Conservation (phyloP, 2,329 filamentous ascomycete genomes). For the Trichothecium sympodiale region DNA sequence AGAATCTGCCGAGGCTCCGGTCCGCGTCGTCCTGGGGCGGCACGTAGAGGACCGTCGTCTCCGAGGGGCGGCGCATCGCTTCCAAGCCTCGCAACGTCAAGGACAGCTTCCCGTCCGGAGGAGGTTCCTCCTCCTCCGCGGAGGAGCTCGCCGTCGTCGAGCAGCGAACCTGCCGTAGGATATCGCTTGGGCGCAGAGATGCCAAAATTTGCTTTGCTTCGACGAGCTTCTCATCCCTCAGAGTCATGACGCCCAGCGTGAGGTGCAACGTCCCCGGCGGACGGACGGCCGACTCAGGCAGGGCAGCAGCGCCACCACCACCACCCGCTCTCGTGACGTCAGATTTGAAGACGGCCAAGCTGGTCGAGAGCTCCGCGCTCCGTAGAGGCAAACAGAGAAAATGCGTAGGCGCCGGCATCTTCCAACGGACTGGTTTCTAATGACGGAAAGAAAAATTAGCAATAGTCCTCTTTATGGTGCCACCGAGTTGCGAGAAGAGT, state of each 20-base stretch:
- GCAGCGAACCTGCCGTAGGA: conserved; percentile 20
- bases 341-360: conserved; percentile 48
- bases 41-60: conserved; percentile 55
- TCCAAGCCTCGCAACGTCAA: conserved; percentile 44
- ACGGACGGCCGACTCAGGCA: conserved; percentile 59
- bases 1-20: conserved; percentile 43
- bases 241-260: conserved; percentile 77
- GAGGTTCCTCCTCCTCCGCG: neutral
- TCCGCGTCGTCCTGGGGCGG: conserved; percentile 40
- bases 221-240: conserved; percentile 39
- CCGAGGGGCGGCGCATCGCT: conserved; percentile 47
- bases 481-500: too few species aligned
- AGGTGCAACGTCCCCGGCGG: conserved; percentile 75
- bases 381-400: conserved; percentile 68
- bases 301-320: conserved; percentile 17
- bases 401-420: conserved; percentile 46
- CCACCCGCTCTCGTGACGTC: conserved; percentile 28
- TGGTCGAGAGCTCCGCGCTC: conserved; percentile 52
- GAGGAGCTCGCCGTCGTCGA: too few species aligned
- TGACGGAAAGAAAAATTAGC: too few species aligned
- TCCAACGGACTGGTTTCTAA: too few species aligned
- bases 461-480: too few species aligned
- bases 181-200: conserved; percentile 24
- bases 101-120: conserved; percentile 16
- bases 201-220: conserved; percentile 28